Conservation (phyloP, 2,329 filamentous ascomycete genomes). For the Dactylellina cionopaga region DNA sequence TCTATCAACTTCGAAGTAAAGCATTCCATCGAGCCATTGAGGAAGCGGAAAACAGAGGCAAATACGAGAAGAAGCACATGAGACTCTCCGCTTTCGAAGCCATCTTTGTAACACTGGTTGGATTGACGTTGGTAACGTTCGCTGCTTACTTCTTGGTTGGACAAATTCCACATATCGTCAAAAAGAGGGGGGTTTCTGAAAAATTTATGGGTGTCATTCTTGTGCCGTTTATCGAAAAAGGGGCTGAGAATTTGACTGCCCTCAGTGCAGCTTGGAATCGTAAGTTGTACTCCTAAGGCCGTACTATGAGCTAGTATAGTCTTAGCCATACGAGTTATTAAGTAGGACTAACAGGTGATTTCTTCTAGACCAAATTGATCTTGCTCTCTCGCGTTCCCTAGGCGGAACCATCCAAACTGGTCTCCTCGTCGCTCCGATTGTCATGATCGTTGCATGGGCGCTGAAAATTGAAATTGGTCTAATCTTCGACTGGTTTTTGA, state of each 20-base stretch:
- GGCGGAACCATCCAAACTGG: slow-evolving; percentile 90
- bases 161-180: slow-evolving; percentile 14
- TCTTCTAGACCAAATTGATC: slow-evolving; percentile 70
- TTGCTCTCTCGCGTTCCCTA: slow-evolving; percentile 84
- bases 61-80: slow-evolving; percentile 23
- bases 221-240: slow-evolving; percentile 84
- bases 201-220: slow-evolving; percentile 77
- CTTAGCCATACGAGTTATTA: background rate
- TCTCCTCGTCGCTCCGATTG: slow-evolving; percentile 83
- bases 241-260: slow-evolving; percentile 83
- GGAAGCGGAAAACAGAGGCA: slow-evolving; percentile 18
- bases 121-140: slow-evolving; percentile 18
- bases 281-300: too few relatives aligned
- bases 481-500: slow-evolving; percentile 89
- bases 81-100: slow-evolving; percentile 26
- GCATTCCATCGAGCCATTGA: slow-evolving; percentile 25
- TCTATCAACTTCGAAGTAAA: slow-evolving; percentile 25
- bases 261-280: slow-evolving; percentile 85
- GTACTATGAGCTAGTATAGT: too few relatives aligned
- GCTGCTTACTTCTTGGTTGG: slow-evolving; percentile 28
- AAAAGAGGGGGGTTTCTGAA: slow-evolving; percentile 65
- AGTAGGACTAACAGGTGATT: slow-evolving; percentile 1
- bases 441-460: slow-evolving; percentile 85
- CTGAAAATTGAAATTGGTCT: slow-evolving; percentile 76
- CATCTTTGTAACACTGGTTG: slow-evolving; percentile 2